Evolutionary conservation across 202 grass and related monocot genomes (phyloP), one percentile per base, ranked within the genome.

Genomic region (Dendrocalamus latiflorus): DNA sequence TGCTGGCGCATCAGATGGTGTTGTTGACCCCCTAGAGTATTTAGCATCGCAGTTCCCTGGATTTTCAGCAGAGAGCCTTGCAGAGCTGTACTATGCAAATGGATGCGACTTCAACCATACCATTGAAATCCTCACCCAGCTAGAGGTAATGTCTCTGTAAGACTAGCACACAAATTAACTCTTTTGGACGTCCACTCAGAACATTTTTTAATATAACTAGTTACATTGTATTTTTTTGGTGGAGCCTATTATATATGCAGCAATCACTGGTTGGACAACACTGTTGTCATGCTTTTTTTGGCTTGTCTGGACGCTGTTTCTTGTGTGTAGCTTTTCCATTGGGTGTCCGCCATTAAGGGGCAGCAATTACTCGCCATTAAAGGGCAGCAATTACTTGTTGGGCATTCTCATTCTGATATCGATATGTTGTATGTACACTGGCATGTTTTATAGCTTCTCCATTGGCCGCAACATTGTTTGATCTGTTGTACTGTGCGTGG

Each of bases 31-130:
- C 34, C 45, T 98, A 59, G 93, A 93, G 65, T 95, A 89, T 83
- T 77, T 98, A 55, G 77, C 79, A 25, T 95, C 91, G 24, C 96
- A 92, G 57, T 95, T 95, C 73, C 91, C 93, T 68, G 96, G 91
- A 58, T 95, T 98, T 93, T 93, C 91, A 81, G 77, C 86, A 54
- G 86, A 93, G 83, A 93, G 91, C 81, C 93, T 98, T 84, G 90
- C 89, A n/a, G 96, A 95, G 80, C 77, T 98, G 44, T 95, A 93
- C 45, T 91, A 86, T 68, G 93, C 90, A 67, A 98, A 95, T 89
- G 93, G 85, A 39, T 93, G 91, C 24, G 91, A 98, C 71, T 90
- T 98, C 77, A 92, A 93, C 77, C 70, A 91, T 70, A 98, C 96
- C 42, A 85, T 95, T 77, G 96, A 95, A 78, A 95, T 93, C 34